Conservation (phyloP, 768 basidiomycete genomes). For the Pleurotus sapidus region DNA sequence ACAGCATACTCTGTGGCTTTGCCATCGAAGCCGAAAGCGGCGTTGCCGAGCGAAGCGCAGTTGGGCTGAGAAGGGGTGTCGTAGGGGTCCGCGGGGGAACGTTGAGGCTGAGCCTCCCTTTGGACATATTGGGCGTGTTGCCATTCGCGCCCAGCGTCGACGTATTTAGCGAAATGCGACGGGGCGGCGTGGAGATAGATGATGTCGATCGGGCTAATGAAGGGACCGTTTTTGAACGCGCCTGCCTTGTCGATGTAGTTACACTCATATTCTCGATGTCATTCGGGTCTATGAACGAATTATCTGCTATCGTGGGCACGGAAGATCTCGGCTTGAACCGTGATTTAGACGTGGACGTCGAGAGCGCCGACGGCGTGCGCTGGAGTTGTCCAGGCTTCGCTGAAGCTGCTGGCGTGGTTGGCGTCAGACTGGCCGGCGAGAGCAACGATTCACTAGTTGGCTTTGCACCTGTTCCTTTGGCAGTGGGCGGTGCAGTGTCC, state of each 20-base stretch:
- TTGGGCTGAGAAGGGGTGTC: conserved; percentile 41
- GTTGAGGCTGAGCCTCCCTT: conserved; percentile 38
- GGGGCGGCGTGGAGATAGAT: conserved; percentile 40
- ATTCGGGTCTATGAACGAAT: background rate
- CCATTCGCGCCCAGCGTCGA: conserved; percentile 15
- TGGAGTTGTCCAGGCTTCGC: background rate
- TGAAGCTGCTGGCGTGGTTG: conserved; percentile 9
- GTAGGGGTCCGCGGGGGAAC: conserved; percentile 38
- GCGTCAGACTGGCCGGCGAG: conserved; percentile 16
- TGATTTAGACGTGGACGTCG: conserved; percentile 1
- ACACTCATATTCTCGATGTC: background rate
- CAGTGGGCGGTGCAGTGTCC: conserved; percentile 15
- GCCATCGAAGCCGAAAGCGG: conserved; percentile 27
- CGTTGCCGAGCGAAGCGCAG: conserved; percentile 35
- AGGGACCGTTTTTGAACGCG: conserved; percentile 46
- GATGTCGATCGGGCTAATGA: conserved; percentile 54
- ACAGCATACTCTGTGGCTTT: conserved; percentile 31
- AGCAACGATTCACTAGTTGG: conserved; percentile 17
- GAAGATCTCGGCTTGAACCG: background rate
- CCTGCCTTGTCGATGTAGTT: conserved; percentile 25
- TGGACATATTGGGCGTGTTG: conserved; percentile 19
- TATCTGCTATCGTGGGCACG: background rate
- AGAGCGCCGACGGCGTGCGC: conserved; percentile 1
- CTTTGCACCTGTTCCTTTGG: background rate
- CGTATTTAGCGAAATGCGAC: conserved; percentile 33